These are phyloP conservation scores for Coemansia sp. DNA, from an alignment of 192 early-diverging fungal species.

Conservation along the genomic window DNA sequence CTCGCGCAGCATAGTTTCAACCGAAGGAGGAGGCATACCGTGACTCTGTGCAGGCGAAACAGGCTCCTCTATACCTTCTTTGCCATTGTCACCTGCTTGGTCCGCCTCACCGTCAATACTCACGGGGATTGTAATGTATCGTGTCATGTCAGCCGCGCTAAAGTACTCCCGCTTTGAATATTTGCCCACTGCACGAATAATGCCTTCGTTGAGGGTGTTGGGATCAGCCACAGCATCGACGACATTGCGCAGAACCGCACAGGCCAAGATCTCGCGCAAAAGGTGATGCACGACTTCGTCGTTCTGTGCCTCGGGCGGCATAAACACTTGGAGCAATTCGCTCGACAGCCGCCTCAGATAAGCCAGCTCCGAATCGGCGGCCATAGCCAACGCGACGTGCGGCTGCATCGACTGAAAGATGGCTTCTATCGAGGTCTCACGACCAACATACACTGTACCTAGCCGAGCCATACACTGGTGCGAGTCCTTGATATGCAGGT, in stretches of 20 bases:
- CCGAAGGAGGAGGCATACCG: conserved; percentile 16
- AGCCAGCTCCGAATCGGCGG: conserved; percentile 51
- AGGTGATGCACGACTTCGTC: conserved; percentile 48
- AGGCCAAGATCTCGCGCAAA: conserved; percentile 51
- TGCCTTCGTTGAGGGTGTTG: conserved; percentile 51
- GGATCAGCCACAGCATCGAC: conserved; percentile 47
- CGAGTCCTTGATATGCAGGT: conserved; percentile 45
- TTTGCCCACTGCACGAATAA: conserved; percentile 40
- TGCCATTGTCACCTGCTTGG: neutral
- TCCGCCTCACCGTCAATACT: conserved; percentile 30
- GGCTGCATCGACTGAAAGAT: conserved; percentile 56
- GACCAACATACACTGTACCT: conserved; percentile 46
- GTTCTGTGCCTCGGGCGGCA: conserved; percentile 46
- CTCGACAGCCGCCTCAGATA: conserved; percentile 47
- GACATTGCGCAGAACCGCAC: conserved; percentile 54
- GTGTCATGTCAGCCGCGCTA: conserved; percentile 42
- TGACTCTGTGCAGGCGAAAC: conserved; percentile 5
- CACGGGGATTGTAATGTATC: conserved; percentile 45
- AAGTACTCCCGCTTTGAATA: conserved; percentile 50
- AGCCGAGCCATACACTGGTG: conserved; percentile 49
- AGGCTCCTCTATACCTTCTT: neutral
- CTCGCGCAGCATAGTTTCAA: conserved; percentile 52
- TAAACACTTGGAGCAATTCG: conserved; percentile 43
- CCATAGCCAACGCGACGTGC: conserved; percentile 45
- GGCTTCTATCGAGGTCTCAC: conserved; percentile 45